Conservation (phyloP, 441 rosid genomes). For the Erodium texanum region DNA sequence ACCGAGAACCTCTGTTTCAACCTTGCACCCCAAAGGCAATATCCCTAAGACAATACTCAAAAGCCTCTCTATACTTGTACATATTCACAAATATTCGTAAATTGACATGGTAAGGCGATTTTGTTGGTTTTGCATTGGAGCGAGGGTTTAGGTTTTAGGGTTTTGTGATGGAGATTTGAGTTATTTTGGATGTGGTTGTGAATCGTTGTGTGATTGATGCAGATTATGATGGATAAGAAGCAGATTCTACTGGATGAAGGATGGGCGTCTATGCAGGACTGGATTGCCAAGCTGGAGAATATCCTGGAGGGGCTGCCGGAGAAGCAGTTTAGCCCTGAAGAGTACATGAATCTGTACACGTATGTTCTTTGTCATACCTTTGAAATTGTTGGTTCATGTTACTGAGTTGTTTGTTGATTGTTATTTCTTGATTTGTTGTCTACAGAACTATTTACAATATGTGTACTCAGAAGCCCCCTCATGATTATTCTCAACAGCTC, state of each 20-base stretch:
- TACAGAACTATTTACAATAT: conserved; percentile 75
- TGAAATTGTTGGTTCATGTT: background rate
- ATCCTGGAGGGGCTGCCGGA: conserved; percentile 58
- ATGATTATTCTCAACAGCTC: conserved; percentile 82
- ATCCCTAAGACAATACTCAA: too few species aligned
- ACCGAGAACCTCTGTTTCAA: conserved; percentile 78
- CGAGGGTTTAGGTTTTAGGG: too few species aligned
- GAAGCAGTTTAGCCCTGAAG: conserved; percentile 50
- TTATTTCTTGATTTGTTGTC: too few species aligned
- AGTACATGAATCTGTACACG: conserved; percentile 91
- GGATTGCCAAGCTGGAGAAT: conserved; percentile 61
- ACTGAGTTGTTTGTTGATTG: background rate
- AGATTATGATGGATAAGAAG: conserved; percentile 14
- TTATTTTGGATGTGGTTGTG: too few species aligned
- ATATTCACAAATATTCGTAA: too few species aligned
- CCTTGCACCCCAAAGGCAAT: conserved; percentile 94
- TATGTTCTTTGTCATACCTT: conserved; percentile 12
- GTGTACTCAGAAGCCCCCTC: conserved; percentile 89
- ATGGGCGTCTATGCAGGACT: conserved; percentile 77
- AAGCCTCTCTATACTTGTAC: too few species aligned
- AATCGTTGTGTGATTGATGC: background rate
- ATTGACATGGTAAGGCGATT: too few species aligned
- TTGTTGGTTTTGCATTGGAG: too few species aligned
- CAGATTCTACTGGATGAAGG: conserved; percentile 58
- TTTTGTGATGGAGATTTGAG: too few species aligned